A percentile compares a stretch with the other conserved stretches of the same genome.
Evolutionary conservation across 2,329 filamentous ascomycete species (phyloP).

Genomic region (Lecanicillium sp.): DNA sequence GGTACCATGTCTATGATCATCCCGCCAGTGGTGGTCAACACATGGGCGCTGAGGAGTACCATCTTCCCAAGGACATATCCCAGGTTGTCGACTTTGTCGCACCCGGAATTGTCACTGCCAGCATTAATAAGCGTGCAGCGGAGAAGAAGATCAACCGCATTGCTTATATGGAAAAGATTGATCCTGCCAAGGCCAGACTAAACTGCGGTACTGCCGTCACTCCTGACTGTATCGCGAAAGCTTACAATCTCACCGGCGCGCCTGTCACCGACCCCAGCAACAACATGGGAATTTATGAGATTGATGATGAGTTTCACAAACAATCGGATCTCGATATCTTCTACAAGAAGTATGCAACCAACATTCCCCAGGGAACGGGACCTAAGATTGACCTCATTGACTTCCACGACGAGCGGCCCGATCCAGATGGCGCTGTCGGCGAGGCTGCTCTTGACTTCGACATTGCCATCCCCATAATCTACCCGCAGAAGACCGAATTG

Average conservation of each 20-base stretch:
- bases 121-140: background rate
- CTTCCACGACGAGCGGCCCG: slow-evolving; percentile 21
- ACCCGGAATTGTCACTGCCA: slow-evolving; percentile 25
- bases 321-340: slow-evolving; percentile 34
- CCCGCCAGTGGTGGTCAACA: slow-evolving; percentile 24
- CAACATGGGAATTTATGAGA: slow-evolving; percentile 36
- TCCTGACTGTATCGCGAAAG: slow-evolving; percentile 44
- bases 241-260: slow-evolving; percentile 33
- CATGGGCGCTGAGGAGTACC: slow-evolving; percentile 31
- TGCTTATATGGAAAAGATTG: no score
- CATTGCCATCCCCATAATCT: slow-evolving; percentile 42
- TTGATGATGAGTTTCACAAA: slow-evolving; percentile 32
- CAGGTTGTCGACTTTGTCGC: slow-evolving; percentile 35
- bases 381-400: slow-evolving; percentile 25
- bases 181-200: no score
- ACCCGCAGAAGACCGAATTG: slow-evolving; percentile 41
- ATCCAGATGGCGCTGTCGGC: slow-evolving; percentile 23
- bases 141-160: no score
- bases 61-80: slow-evolving; percentile 29
- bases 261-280: slow-evolving; percentile 24
- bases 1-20: slow-evolving; percentile 46
- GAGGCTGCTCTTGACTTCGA: slow-evolving; percentile 45
- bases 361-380: slow-evolving; percentile 31
- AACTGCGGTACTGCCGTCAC: slow-evolving; percentile 49
- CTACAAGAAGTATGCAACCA: slow-evolving; percentile 26